A percentile compares a stretch with the other conserved stretches of the same genome.
phyloP scores from a whole-genome alignment of 179 eudicot genomes.

The Pouteria campechiana region DNA sequence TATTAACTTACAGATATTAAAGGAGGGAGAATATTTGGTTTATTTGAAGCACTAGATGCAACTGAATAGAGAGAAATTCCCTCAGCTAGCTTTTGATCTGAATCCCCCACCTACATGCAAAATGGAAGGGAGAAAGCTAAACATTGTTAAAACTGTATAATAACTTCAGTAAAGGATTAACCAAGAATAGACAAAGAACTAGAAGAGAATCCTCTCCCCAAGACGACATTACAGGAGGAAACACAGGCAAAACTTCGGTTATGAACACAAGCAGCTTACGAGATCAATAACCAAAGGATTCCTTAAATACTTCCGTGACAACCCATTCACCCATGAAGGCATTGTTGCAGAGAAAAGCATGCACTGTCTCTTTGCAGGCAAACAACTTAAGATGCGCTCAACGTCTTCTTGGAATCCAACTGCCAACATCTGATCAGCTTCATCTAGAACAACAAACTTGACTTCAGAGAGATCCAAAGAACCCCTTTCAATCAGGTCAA shows the following conservation, averaged over 20 bases:
- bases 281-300: constrained; percentile 85
- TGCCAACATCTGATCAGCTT: constrained; percentile 99
- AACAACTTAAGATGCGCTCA: constrained; percentile 59
- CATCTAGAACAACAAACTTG: constrained; percentile 81
- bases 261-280: constrained; percentile 23
- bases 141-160: not conserved
- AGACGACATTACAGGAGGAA: not conserved
- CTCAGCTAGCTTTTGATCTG: constrained; percentile 87
- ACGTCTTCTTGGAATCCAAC: constrained; percentile 99
- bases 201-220: no score
- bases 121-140: not conserved
- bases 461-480: constrained; percentile 78
- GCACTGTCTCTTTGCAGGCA: constrained; percentile 83
- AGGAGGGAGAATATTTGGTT: no score
- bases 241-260: not conserved
- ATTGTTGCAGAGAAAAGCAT: constrained; percentile 99
- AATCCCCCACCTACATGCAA: constrained; percentile 69
- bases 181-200: no score
- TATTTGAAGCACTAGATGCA: constrained; percentile 43
- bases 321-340: constrained; percentile 91
- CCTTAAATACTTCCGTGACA: constrained; percentile 66
- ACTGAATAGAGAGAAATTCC: constrained; percentile 81
- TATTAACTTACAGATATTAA: no score
- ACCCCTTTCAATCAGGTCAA: constrained; percentile 56
- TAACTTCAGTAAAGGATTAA: no score